Evolutionary conservation across 2,329 filamentous ascomycete species (phyloP), one percentile per base, ranked within the genome.

Genomic region (Paecilomyces fulvus): DNA sequence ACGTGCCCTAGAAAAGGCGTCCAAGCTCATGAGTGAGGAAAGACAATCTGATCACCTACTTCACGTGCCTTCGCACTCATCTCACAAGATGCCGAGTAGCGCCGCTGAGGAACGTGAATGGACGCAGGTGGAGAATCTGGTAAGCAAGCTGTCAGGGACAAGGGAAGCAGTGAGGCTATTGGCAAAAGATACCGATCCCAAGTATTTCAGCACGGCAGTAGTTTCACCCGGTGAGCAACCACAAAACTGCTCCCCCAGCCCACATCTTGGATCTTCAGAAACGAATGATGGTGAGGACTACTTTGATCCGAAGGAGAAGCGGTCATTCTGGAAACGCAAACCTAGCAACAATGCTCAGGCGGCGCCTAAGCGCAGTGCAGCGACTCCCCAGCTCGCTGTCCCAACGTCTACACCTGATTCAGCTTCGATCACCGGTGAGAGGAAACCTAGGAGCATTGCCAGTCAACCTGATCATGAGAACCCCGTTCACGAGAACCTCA

Each of bases 281-380:
- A 60, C 65, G n/a, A 66, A 67, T 20, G 59, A 53, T 5, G 70
- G 58, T 3, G 71, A 69, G 9, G 75, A 76, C 51, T 65, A 67
- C 37, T 65, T 66, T 28, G 69, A 68, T 17, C 63, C 65, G 57
- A 71, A 63, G 9, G 85, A 90, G 55, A 90, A 80, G 69, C 82
- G 84, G 58, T 79, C 90, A 0, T 97, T 99, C 67, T 99, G 94
- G 94, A 95, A 91, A 71, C 85, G 92, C 51, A 96, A 95, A 73
- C 79, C 86, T 0, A 92, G 85, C 64, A 75, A 70, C 48, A 75
- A 74, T 21, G 73, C 69, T 28, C 65, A 65, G 65, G 25, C 57
- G 20, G 61, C 73, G 73, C 20, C 70, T 74, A 60, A 77, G 66
- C 55, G 63, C 75, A 46, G 76, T 78, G 62, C 75, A 72, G 55